phyloP scores from a whole-genome alignment of 2,329 filamentous ascomycete species.

The Claviceps pazoutovae region DNA sequence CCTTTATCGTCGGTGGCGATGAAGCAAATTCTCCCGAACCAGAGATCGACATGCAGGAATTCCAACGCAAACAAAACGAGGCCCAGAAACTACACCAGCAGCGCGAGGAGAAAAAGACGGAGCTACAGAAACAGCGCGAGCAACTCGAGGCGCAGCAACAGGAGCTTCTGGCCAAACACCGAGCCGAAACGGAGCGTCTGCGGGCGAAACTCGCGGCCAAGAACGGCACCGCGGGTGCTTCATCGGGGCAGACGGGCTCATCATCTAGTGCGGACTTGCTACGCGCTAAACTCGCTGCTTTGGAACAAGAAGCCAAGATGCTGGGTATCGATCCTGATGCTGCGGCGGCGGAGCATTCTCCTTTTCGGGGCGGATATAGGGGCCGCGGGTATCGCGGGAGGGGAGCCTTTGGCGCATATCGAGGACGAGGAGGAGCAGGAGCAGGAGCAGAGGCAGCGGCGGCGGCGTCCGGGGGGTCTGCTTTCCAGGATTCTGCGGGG shows the following conservation, averaged over 20 bases:
- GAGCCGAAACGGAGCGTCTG: constrained; percentile 52
- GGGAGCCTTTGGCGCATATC: constrained; percentile 9
- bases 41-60: constrained; percentile 55
- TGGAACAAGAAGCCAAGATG: constrained; percentile 58
- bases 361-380: constrained; percentile 23
- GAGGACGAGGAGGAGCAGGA: no score
- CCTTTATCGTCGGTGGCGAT: constrained; percentile 14
- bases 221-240: constrained; percentile 13
- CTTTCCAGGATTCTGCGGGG: constrained; percentile 25
- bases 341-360: constrained; percentile 25
- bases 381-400: constrained; percentile 22
- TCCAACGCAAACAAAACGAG: constrained; percentile 54
- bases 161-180: constrained; percentile 47
- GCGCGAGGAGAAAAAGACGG: constrained; percentile 45
- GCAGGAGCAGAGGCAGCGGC: constrained; percentile 8
- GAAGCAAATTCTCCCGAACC: constrained; percentile 13
- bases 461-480: constrained; percentile 20
- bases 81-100: constrained; percentile 57
- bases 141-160: constrained; percentile 52
- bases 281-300: constrained; percentile 56
- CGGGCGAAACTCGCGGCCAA: constrained; percentile 34
- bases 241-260: constrained; percentile 11
- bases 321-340: constrained; percentile 52
- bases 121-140: constrained; percentile 46
- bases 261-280: constrained; percentile 47